Base-by-base conservation (phyloP, 352 stramenopile species). In the Halophytophthora polymorphica region DNA sequence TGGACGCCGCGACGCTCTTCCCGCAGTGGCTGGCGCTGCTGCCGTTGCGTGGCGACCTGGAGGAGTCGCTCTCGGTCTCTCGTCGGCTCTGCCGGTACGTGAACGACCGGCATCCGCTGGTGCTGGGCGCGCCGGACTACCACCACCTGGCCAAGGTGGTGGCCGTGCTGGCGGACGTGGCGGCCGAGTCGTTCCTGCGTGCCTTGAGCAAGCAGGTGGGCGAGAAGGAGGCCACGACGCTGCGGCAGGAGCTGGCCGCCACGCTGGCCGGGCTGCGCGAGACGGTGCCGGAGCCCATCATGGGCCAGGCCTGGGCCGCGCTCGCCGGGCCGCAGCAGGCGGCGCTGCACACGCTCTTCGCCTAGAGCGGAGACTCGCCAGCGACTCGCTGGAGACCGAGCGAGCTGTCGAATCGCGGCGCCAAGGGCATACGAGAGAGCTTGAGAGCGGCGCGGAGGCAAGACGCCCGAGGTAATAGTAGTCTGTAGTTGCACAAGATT, bases 11-110 rank as follows among this genome's bases (percentile, higher is more conserved):
- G 1, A 66, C 58, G 29, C 44, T 93, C 17, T 89, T 91, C 50
- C 68, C 78, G 21, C 71, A 89, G 49, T 94, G 80, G 77, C 51
- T 92, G 42, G 50, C 61, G 3, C 60, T 90, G 46, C 77, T 92
- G 23, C 83, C 83, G 22, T 66, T 94, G 31, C 68, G 77, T 35
- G 82, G 81, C 40, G 83, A 92, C 44, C 38, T 91, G 11, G 83
- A 94, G 44, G 83, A 94, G 35, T 90, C 78, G 19, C 50, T 81
- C 31, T 70, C 70, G 3, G 81, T 92, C 21, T 76, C 74, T 17
- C 65, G 72, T 43, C 74, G 83, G n/a, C 41, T 94, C 45, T 89
- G 81, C 11, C 55, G 69, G 14, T 83, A 82, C 44, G 77, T 90
- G 41, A 66, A 52, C 15, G 71, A 82, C 23, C 59, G 69, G 31